Evolutionary conservation across 768 basidiomycete genomes (phyloP).

Genomic region (Myochromella boudieri): DNA sequence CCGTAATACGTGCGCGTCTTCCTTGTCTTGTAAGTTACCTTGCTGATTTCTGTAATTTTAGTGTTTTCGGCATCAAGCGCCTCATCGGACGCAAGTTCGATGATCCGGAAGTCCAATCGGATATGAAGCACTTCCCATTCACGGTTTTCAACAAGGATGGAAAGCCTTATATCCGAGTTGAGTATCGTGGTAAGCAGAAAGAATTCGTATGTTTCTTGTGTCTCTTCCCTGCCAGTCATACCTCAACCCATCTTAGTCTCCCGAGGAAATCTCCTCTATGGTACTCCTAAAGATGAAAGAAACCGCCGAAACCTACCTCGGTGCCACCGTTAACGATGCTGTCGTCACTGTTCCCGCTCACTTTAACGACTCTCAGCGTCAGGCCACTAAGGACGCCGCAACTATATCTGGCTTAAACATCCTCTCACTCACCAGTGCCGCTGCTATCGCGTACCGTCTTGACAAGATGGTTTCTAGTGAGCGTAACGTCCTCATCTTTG

Average conservation of each 20-base stretch:
- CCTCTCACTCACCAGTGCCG: slow-evolving; percentile 97
- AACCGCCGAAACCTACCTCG: slow-evolving; percentile 94
- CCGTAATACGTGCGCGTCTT: slow-evolving; percentile 71
- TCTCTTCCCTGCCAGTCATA: slow-evolving; percentile 10
- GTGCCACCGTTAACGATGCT: slow-evolving; percentile 79
- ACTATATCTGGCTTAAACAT: slow-evolving; percentile 92
- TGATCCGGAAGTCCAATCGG: slow-evolving; percentile 81
- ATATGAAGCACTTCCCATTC: slow-evolving; percentile 94
- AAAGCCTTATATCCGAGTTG: slow-evolving; percentile 86
- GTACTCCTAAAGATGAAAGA: slow-evolving; percentile 98
- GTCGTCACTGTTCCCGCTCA: slow-evolving; percentile 97
- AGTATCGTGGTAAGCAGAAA: slow-evolving; percentile 93
- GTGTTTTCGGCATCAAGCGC: slow-evolving; percentile 98
- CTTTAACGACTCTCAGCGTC: slow-evolving; percentile 99
- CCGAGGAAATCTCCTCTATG: slow-evolving; percentile 99
- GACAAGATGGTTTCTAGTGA: slow-evolving; percentile 91
- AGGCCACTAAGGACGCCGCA: slow-evolving; percentile 98
- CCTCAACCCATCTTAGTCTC: slow-evolving; percentile 56
- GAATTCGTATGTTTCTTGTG: slow-evolving; percentile 70
- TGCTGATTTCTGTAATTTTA: slow-evolving; percentile 27
- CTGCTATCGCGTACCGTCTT: slow-evolving; percentile 97
- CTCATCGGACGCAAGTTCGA: slow-evolving; percentile 92
- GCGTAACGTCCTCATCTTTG: slow-evolving; percentile 96
- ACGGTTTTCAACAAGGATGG: slow-evolving; percentile 81
- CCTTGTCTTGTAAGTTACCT: neutral